Percentiles rank a stretch among this genome's conserved stretches.
phyloP scores from a whole-genome alignment of 1,139 yeast genomes.

The Yamadazyma buinensis region DNA sequence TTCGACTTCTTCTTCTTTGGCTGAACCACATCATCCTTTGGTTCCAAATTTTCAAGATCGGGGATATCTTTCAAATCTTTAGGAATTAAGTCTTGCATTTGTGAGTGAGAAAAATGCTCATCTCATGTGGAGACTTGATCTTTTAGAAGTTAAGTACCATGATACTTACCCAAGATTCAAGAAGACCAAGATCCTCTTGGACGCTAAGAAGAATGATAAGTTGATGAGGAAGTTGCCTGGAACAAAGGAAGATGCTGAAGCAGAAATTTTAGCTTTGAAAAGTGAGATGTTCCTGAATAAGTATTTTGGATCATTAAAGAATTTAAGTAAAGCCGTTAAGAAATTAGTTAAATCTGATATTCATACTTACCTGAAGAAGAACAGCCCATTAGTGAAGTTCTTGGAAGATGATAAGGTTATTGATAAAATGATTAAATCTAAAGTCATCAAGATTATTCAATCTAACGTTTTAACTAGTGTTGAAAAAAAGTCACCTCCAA shows the following conservation, averaged over 20 bases:
- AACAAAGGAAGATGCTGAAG: conserved; percentile 35
- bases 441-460: conserved; percentile 28
- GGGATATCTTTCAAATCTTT: no score
- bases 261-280: conserved; percentile 44
- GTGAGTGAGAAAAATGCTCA: conserved; percentile 8
- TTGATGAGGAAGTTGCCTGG: conserved; percentile 41
- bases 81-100: no score
- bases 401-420: conserved; percentile 19
- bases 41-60: no score
- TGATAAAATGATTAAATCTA: conserved; percentile 28
- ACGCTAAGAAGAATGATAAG: conserved; percentile 44
- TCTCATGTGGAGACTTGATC: conserved; percentile 48
- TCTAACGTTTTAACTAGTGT: conserved; percentile 23
- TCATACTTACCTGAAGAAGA: conserved; percentile 11
- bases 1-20: not conserved
- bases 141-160: conserved; percentile 47
- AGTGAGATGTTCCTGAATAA: conserved; percentile 46
- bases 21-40: no score
- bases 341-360: conserved; percentile 25
- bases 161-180: conserved; percentile 48
- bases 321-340: conserved; percentile 34
- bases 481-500: conserved; percentile 30
- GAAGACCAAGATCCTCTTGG: conserved; percentile 47
- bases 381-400: conserved; percentile 5
- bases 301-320: conserved; percentile 44